phyloP scores from a whole-genome alignment of 1,139 yeast genomes.

The Yamadazyma atmosphaerica region DNA sequence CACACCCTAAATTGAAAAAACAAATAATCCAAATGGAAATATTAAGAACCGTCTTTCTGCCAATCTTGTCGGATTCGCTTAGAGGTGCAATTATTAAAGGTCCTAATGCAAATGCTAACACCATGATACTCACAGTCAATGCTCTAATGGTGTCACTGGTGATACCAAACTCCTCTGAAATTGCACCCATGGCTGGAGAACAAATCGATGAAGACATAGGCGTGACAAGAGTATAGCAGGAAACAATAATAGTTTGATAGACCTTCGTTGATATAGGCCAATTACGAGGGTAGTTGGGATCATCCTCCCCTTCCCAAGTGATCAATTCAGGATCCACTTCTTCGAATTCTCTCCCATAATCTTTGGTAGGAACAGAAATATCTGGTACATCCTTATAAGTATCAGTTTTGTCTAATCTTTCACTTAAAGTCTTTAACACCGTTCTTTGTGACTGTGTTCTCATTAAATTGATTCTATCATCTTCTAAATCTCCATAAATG shows the following conservation, averaged over 20 bases:
- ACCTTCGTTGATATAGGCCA: slow-evolving; percentile 48
- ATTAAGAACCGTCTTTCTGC: slow-evolving; percentile 53
- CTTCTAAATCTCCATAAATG: slow-evolving; percentile 29
- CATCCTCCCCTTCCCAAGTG: slow-evolving; percentile 64
- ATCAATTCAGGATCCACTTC: slow-evolving; percentile 61
- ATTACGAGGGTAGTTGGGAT: slow-evolving; percentile 61
- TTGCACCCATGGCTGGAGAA: slow-evolving; percentile 56
- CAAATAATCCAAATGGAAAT: slow-evolving; percentile 51
- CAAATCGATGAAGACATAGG: slow-evolving; percentile 62
- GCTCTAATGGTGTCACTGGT: slow-evolving; percentile 39
- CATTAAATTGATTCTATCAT: slow-evolving; percentile 25
- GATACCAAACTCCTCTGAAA: slow-evolving; percentile 44
- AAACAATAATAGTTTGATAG: slow-evolving; percentile 47
- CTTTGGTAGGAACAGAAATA: slow-evolving; percentile 39
- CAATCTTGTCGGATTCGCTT: slow-evolving; percentile 52
- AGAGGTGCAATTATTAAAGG: slow-evolving; percentile 63
- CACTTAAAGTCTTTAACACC: slow-evolving; percentile 28
- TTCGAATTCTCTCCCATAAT: slow-evolving; percentile 51
- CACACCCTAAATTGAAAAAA: slow-evolving; percentile 60
- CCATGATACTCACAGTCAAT: slow-evolving; percentile 56
- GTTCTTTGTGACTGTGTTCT: slow-evolving; percentile 38
- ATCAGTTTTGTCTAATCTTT: slow-evolving; percentile 19
- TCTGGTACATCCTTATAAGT: slow-evolving; percentile 31
- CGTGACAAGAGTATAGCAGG: slow-evolving; percentile 53
- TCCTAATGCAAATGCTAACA: slow-evolving; percentile 63